These are phyloP conservation scores for Lachnellula suecica DNA, from an alignment of 2,329 filamentous ascomycete genomes.

Conservation along the genomic window DNA sequence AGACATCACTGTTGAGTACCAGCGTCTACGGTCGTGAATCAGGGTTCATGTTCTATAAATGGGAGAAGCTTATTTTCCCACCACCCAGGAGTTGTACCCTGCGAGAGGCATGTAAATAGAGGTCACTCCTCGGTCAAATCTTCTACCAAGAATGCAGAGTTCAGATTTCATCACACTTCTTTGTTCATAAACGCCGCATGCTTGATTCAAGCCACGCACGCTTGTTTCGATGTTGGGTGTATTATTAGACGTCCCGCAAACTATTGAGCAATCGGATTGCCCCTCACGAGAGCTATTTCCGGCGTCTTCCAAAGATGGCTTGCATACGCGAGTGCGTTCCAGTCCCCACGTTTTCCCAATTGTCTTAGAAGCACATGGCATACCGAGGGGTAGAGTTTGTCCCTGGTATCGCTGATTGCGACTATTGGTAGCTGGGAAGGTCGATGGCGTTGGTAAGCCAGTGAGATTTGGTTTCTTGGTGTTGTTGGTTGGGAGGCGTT, in stretches of 20 bases:
- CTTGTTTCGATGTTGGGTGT: background rate
- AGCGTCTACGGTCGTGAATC: conserved; percentile 7
- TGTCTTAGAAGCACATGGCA: background rate
- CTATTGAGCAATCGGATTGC: background rate
- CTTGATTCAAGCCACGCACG: background rate
- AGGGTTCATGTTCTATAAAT: conserved; percentile 3
- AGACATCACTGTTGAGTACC: conserved; percentile 1
- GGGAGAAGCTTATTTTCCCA: background rate
- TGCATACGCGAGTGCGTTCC: conserved; percentile 2
- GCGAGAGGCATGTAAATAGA: background rate
- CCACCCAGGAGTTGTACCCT: background rate
- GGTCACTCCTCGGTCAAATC: background rate
- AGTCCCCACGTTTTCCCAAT: background rate
- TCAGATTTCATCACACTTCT: conserved; percentile 7
- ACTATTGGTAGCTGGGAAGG: too few species aligned
- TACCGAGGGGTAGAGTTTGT: too few species aligned
- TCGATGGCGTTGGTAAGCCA: too few species aligned
- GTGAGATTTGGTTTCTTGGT: too few species aligned
- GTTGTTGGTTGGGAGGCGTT: too few species aligned
- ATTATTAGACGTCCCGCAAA: background rate
- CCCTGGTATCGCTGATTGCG: too few species aligned
- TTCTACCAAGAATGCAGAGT: conserved; percentile 3
- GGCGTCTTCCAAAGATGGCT: background rate
- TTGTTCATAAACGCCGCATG: background rate
- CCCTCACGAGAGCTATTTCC: background rate